These are phyloP conservation scores for Stylonectria norvegica DNA, from an alignment of 2,329 filamentous ascomycete species.

Conservation along the genomic window DNA sequence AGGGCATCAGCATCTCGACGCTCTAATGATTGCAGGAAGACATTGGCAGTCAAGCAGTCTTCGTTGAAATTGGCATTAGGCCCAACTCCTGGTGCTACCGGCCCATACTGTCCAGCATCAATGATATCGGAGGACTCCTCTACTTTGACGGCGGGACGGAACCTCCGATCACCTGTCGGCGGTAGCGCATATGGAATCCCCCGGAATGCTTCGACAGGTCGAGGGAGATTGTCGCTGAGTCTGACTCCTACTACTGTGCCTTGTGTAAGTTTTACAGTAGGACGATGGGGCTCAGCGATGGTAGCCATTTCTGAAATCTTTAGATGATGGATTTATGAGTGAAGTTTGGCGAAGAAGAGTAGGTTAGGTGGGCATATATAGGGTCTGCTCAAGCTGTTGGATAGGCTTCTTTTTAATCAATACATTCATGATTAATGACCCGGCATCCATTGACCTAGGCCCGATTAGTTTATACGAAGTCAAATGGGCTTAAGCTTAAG, in stretches of 20 bases:
- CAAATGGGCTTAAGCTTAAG: too few relatives aligned
- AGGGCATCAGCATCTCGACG: conserved; percentile 14
- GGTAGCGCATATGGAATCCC: conserved; percentile 47
- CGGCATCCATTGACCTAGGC: too few relatives aligned
- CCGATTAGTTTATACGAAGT: too few relatives aligned
- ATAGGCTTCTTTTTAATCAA: too few relatives aligned
- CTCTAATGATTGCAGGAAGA: conserved; percentile 19
- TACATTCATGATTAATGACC: too few relatives aligned
- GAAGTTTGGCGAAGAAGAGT: too few relatives aligned
- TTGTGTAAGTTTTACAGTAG: neutral
- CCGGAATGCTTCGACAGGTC: conserved; percentile 36
- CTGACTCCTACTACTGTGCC: neutral
- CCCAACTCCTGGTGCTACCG: conserved; percentile 11
- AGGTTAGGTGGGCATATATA: too few relatives aligned
- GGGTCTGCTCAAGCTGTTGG: too few relatives aligned
- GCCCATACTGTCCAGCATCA: neutral
- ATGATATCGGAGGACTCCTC: conserved; percentile 2
- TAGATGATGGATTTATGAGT: too few relatives aligned
- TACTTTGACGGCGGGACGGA: conserved; percentile 34
- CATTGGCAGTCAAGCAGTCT: conserved; percentile 26
- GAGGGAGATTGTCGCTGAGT: neutral
- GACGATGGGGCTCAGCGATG: too few relatives aligned
- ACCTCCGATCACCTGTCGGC: conserved; percentile 42
- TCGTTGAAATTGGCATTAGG: conserved; percentile 29
- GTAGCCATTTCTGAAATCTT: too few relatives aligned